Evolutionary conservation across 2,329 filamentous ascomycete species (phyloP).

Genomic region (Truncatella angustata): DNA sequence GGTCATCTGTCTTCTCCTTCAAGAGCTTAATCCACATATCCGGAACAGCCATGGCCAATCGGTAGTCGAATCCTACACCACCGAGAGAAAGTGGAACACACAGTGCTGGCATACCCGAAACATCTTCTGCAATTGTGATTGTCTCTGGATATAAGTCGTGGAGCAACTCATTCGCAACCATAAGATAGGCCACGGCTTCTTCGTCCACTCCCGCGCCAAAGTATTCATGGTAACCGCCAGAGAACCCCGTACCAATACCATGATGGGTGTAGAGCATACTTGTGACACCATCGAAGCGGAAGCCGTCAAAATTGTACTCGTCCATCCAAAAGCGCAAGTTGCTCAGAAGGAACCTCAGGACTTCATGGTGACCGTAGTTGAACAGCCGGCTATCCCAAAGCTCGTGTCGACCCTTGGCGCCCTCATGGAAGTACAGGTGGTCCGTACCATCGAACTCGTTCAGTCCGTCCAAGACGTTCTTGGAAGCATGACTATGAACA

Average conservation of each 20-base stretch:
- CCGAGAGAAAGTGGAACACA: conserved; percentile 83
- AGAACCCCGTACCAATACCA: conserved; percentile 97
- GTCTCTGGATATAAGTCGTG: conserved; percentile 83
- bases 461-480: conserved; percentile 92
- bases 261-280: conserved; percentile 98
- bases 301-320: conserved; percentile 93
- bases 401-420: conserved; percentile 80
- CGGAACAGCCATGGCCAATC: conserved; percentile 94
- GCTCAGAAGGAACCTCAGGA: conserved; percentile 90
- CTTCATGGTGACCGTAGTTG: conserved; percentile 95
- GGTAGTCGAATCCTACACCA: conserved; percentile 94
- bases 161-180: conserved; percentile 94
- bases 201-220: conserved; percentile 88
- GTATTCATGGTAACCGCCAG: conserved; percentile 97
- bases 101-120: conserved; percentile 97
- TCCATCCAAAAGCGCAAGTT: conserved; percentile 99
- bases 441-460: conserved; percentile 96
- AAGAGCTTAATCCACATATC: conserved; percentile 99
- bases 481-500: conserved; percentile 96
- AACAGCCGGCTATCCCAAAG: conserved; percentile 96
- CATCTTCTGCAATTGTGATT: conserved; percentile 95
- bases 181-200: conserved; percentile 91
- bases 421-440: conserved; percentile 92
- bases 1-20: conserved; percentile 86
- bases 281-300: conserved; percentile 96